Evolutionary conservation across 2,329 filamentous ascomycete species (phyloP).

Genomic region (Calonectria montana): DNA sequence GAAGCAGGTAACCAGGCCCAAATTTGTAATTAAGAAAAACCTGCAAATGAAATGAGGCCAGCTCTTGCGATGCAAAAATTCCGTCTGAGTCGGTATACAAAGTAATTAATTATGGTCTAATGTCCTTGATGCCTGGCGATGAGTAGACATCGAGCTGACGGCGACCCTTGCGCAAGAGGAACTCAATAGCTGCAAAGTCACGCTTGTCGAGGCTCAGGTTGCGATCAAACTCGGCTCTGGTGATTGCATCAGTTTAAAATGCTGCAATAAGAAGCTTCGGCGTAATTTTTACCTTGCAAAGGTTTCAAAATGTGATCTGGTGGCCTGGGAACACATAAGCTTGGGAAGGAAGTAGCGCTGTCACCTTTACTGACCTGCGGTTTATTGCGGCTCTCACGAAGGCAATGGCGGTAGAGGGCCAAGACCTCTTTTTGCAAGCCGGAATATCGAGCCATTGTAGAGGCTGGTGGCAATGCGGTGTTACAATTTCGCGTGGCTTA

Average conservation of each 20-base stretch:
- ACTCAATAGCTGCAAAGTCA: slow-evolving; percentile 88
- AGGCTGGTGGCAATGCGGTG: not conserved
- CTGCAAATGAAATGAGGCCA: not conserved
- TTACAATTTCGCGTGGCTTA: not conserved
- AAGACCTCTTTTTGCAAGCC: slow-evolving; percentile 93
- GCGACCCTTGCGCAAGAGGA: slow-evolving; percentile 82
- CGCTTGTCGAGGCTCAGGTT: slow-evolving; percentile 78
- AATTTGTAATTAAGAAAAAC: too few species aligned
- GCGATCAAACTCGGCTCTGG: slow-evolving; percentile 81
- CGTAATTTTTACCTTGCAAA: slow-evolving; percentile 67
- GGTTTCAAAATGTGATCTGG: slow-evolving; percentile 69
- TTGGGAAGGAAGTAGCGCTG: not conserved
- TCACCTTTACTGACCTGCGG: slow-evolving; percentile 65
- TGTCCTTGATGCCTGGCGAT: slow-evolving; percentile 83
- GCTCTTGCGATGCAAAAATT: not conserved
- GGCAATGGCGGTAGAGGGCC: slow-evolving; percentile 84
- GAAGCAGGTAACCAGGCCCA: not conserved
- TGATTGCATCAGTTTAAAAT: slow-evolving; percentile 7
- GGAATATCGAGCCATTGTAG: slow-evolving; percentile 63
- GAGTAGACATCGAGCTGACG: slow-evolving; percentile 86
- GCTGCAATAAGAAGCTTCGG: not conserved
- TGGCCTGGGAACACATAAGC: slow-evolving; percentile 55
- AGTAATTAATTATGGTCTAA: slow-evolving; percentile 57
- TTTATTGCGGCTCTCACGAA: slow-evolving; percentile 85
- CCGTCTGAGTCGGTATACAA: too few species aligned